These are phyloP conservation scores for Blastocystis sp. DNA, from an alignment of 352 stramenopile genomes.

Conservation along the genomic window DNA sequence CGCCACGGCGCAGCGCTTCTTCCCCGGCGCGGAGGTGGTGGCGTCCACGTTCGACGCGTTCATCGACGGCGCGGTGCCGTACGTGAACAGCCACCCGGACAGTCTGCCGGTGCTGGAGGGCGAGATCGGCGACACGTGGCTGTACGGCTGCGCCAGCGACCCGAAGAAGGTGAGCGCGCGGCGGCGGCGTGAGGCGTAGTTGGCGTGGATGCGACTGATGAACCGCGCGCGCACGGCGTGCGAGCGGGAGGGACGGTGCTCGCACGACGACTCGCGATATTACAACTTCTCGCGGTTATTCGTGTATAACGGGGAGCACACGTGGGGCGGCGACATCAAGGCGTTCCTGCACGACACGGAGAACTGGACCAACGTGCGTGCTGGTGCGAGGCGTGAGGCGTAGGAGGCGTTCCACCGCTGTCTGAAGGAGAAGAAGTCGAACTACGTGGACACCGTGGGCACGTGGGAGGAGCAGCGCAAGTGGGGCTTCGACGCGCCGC, in stretches of 20 bases:
- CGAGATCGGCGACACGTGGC: slow-evolving; percentile 67
- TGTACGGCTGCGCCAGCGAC: slow-evolving; percentile 55
- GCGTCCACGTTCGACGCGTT: slow-evolving; percentile 55
- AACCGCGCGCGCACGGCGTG: slow-evolving; percentile 1
- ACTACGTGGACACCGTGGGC: slow-evolving; percentile 58
- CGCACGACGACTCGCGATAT: slow-evolving; percentile 22
- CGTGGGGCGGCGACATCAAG: slow-evolving; percentile 70
- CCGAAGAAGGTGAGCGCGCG: slow-evolving; percentile 47
- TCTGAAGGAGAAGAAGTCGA: background rate
- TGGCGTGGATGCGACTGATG: slow-evolving; percentile 59
- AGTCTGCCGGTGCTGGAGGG: slow-evolving; percentile 31
- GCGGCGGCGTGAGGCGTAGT: background rate
- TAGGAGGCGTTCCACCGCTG: slow-evolving; percentile 62
- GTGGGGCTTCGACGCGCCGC: slow-evolving; percentile 62
- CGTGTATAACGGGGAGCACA: slow-evolving; percentile 66
- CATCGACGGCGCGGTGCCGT: background rate
- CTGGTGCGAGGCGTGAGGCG: background rate
- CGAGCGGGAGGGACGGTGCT: slow-evolving; percentile 12
- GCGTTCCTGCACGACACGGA: slow-evolving; percentile 71
- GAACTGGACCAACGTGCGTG: slow-evolving; percentile 70
- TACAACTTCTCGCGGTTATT: slow-evolving; percentile 72
- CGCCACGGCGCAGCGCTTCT: slow-evolving; percentile 41
- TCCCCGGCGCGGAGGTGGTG: slow-evolving; percentile 58
- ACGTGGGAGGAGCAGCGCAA: slow-evolving; percentile 60
- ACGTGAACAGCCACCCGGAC: slow-evolving; percentile 27